Conservation (phyloP, 768 basidiomycete species). For the Suillus tomentosus region DNA sequence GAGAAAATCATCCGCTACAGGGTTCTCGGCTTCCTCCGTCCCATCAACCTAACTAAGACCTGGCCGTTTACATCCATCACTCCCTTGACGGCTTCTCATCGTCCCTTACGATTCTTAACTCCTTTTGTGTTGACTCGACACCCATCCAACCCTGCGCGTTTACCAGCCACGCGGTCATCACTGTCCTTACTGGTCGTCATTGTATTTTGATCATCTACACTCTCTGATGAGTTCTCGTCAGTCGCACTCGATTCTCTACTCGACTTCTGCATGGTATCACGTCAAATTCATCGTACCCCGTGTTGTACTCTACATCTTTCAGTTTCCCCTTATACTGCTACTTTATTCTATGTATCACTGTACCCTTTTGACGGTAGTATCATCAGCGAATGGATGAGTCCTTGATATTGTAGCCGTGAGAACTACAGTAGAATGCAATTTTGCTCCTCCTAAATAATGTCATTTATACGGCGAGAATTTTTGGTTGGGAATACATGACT, state of each 20-base stretch:
- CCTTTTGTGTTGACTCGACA: background rate
- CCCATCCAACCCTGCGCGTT: background rate
- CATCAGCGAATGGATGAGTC: no score
- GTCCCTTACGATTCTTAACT: background rate
- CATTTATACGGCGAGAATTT: no score
- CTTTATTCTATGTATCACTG: background rate
- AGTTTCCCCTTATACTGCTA: background rate
- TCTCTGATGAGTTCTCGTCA: background rate
- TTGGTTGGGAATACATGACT: no score
- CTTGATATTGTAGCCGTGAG: no score
- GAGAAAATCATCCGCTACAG: background rate
- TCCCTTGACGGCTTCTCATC: background rate
- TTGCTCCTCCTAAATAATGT: no score
- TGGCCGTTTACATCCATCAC: background rate
- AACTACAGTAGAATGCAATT: no score
- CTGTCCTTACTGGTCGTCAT: constrained; percentile 8
- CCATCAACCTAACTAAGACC: constrained; percentile 1
- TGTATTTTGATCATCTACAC: background rate
- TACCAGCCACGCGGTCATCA: background rate
- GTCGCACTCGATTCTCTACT: background rate
- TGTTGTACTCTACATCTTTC: constrained; percentile 1
- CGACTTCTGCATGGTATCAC: constrained; percentile 5
- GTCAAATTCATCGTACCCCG: background rate
- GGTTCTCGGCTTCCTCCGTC: background rate
- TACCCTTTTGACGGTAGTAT: constrained; percentile 3